Evolutionary conservation across 192 early-diverging fungal species (phyloP).

Genomic region (Coemansia furcata): DNA sequence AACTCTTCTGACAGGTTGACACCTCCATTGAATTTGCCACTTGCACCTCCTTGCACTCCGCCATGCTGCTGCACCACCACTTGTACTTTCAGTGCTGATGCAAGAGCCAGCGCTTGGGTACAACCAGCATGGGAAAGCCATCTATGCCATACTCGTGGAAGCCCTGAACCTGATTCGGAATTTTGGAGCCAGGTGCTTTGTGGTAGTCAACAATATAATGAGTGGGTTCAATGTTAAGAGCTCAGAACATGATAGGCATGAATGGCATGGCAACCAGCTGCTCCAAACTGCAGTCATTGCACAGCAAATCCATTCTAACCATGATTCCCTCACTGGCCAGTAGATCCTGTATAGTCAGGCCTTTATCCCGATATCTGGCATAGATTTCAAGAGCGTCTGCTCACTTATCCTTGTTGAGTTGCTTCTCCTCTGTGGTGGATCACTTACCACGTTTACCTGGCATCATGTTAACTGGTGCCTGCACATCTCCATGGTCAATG

Average conservation of each 20-base stretch:
- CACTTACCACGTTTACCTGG: neutral
- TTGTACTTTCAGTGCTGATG: constrained; percentile 7
- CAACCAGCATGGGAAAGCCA: constrained; percentile 20
- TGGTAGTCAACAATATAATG: neutral
- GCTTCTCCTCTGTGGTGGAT: neutral
- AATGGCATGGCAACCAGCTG: constrained; percentile 1
- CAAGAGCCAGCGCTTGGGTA: constrained; percentile 16
- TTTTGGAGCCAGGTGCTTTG: neutral
- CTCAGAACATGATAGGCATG: constrained; percentile 13
- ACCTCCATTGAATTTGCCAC: neutral
- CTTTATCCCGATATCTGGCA: neutral
- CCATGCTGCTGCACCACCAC: neutral
- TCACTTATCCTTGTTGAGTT: too few species aligned
- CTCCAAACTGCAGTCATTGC: neutral
- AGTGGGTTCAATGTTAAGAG: neutral
- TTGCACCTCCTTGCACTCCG: neutral
- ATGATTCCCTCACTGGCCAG: neutral
- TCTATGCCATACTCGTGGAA: constrained; percentile 13
- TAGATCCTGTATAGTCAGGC: neutral
- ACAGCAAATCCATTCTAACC: neutral
- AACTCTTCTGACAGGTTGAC: neutral
- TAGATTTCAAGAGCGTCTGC: neutral
- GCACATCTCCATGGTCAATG: neutral
- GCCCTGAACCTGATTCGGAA: neutral
- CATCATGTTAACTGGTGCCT: neutral